Percentiles rank a stretch among this genome's conserved stretches.
phyloP scores from a whole-genome alignment of 2,329 filamentous ascomycete genomes.

The Beauveria pseudobassiana region DNA sequence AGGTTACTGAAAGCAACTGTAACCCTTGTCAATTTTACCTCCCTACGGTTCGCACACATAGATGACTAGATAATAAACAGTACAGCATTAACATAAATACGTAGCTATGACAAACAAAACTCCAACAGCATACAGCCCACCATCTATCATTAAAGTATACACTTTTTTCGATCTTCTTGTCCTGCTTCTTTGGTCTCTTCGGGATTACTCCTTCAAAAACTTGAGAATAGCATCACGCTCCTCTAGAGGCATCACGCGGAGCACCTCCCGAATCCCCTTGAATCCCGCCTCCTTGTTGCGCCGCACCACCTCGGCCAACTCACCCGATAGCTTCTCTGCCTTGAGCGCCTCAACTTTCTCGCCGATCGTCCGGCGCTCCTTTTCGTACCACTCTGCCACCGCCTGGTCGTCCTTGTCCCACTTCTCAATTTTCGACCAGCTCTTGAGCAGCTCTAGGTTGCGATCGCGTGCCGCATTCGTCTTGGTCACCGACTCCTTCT shows the following conservation, averaged over 20 bases:
- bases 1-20: too few species aligned
- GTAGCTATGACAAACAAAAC: not conserved
- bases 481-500: conserved; percentile 30
- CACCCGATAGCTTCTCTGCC: conserved; percentile 54
- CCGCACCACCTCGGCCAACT: conserved; percentile 38
- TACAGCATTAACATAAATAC: conserved; percentile 1
- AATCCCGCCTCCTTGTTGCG: conserved; percentile 58
- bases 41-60: too few species aligned
- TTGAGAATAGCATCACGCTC: conserved; percentile 80
- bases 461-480: conserved; percentile 50
- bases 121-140: not conserved
- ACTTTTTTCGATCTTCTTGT: not conserved
- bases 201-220: conserved; percentile 39
- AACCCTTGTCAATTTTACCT: too few species aligned
- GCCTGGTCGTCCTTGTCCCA: conserved; percentile 74
- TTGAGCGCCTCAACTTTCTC: conserved; percentile 81
- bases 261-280: conserved; percentile 77
- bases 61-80: conserved; percentile 15
- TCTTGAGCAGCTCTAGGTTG: conserved; percentile 68
- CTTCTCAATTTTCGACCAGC: conserved; percentile 72
- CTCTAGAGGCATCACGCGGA: conserved; percentile 78
- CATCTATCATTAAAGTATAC: conserved; percentile 1
- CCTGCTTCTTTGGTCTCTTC: too few species aligned
- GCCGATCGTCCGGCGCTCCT: conserved; percentile 76
- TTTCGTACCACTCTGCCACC: conserved; percentile 93